phyloP scores from a whole-genome alignment of 768 basidiomycete species.

The Cantharellus cinnabarinus region DNA sequence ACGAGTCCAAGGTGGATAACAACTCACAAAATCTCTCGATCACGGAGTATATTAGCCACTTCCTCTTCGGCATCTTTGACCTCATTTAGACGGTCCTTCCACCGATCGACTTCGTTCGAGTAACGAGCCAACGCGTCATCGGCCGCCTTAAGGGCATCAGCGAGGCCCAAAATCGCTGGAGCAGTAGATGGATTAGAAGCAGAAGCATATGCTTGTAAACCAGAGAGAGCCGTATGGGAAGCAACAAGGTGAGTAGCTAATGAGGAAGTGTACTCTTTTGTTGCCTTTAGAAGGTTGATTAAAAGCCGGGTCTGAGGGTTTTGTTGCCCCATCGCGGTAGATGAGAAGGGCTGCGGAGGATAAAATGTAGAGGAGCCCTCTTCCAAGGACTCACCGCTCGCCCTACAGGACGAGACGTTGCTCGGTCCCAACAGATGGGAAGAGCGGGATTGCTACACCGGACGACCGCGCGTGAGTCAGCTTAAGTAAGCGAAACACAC shows the following conservation, averaged over 20 bases:
- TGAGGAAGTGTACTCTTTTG: slow-evolving; percentile 51
- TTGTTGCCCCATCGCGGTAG: slow-evolving; percentile 41
- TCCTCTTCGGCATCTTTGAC: slow-evolving; percentile 57
- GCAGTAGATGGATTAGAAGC: slow-evolving; percentile 37
- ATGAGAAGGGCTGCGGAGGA: background rate
- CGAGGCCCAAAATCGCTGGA: slow-evolving; percentile 30
- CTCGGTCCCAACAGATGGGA: too few relatives aligned
- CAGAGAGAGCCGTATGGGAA: slow-evolving; percentile 39
- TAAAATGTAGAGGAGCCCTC: background rate
- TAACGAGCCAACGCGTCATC: slow-evolving; percentile 52
- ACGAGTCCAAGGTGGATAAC: background rate
- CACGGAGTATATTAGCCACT: slow-evolving; percentile 43
- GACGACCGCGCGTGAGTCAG: too few relatives aligned
- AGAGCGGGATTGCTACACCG: too few relatives aligned
- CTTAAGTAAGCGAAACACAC: too few relatives aligned
- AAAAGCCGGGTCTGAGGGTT: slow-evolving; percentile 56
- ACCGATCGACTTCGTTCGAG: slow-evolving; percentile 37
- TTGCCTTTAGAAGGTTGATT: slow-evolving; percentile 40
- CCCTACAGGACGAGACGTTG: too few relatives aligned
- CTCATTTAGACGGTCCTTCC: slow-evolving; percentile 37
- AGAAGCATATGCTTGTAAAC: slow-evolving; percentile 53
- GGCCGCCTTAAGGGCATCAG: slow-evolving; percentile 36
- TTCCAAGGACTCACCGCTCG: too few relatives aligned
- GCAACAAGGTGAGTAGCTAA: slow-evolving; percentile 34
- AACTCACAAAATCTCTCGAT: slow-evolving; percentile 65